phyloP scores from a whole-genome alignment of 2,329 filamentous ascomycete species.

The Xylariaceae sp. region DNA sequence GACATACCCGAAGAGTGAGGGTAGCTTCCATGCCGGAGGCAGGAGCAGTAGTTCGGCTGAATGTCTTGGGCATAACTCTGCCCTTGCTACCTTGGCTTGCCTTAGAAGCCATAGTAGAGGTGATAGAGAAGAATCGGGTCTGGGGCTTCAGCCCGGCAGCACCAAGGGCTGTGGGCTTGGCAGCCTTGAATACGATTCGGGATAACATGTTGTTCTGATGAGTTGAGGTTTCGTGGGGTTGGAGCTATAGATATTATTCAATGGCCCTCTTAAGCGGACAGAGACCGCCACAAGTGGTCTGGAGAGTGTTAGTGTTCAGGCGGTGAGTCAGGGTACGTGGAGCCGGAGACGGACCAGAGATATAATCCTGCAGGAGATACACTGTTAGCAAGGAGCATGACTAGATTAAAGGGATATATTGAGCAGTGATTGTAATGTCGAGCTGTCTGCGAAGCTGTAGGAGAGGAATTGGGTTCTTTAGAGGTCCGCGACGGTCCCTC shows the following conservation, averaged over 20 bases:
- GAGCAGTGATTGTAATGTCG: too few relatives aligned
- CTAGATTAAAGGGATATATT: not conserved
- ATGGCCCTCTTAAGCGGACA: conserved; percentile 39
- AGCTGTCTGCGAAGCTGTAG: too few relatives aligned
- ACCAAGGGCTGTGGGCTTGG: conserved; percentile 48
- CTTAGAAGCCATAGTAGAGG: conserved; percentile 31
- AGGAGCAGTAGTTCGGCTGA: conserved; percentile 57
- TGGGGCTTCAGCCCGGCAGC: conserved; percentile 34
- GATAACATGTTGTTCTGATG: conserved; percentile 51
- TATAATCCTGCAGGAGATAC: conserved; percentile 58
- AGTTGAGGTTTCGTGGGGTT: conserved; percentile 2
- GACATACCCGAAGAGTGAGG: conserved; percentile 81
- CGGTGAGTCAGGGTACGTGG: conserved; percentile 37
- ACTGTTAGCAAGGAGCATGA: conserved; percentile 36
- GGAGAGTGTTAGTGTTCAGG: conserved; percentile 31
- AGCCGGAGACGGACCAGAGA: conserved; percentile 56
- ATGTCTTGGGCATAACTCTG: conserved; percentile 59
- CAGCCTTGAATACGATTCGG: conserved; percentile 48
- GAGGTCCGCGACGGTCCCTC: too few relatives aligned
- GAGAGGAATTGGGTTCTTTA: too few relatives aligned
- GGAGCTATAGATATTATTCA: conserved; percentile 25
- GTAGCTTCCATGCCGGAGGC: conserved; percentile 76
- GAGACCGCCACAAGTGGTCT: conserved; percentile 53
- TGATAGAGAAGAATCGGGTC: conserved; percentile 36
- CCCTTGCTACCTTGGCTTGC: conserved; percentile 67